Evolutionary conservation across 208 protist genomes (phyloP).

Genomic region (Leishmania martiniquensis): DNA sequence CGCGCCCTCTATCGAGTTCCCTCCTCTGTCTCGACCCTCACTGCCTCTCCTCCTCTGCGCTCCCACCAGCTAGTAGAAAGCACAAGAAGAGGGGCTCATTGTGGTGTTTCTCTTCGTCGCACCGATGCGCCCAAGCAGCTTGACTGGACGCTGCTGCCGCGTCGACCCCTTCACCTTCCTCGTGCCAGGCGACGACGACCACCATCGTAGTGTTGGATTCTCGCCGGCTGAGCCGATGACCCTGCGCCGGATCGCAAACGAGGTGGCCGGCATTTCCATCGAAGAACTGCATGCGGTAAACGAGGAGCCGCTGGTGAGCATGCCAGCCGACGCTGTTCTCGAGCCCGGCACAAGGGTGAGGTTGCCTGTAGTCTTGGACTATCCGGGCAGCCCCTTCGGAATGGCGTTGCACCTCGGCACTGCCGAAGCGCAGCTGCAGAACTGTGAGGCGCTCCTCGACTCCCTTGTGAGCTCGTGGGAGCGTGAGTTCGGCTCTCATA

Average conservation of each 20-base stretch:
- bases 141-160: constrained; percentile 8
- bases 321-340: constrained; percentile 32
- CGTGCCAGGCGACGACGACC: constrained; percentile 1
- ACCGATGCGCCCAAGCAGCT: constrained; percentile 3
- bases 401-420: constrained; percentile 45
- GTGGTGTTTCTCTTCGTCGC: neutral
- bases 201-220: neutral
- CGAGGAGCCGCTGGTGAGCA: constrained; percentile 30
- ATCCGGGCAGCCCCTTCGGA: constrained; percentile 35
- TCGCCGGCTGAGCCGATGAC: constrained; percentile 17
- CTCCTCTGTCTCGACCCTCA: neutral
- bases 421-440: constrained; percentile 48
- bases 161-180: constrained; percentile 32
- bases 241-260: constrained; percentile 36
- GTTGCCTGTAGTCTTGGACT: constrained; percentile 36
- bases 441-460: constrained; percentile 42
- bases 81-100: neutral
- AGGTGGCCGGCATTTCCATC: constrained; percentile 33
- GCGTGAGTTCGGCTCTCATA: constrained; percentile 13
- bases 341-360: constrained; percentile 50
- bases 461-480: constrained; percentile 28
- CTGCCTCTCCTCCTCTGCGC: neutral
- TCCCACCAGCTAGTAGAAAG: neutral
- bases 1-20: neutral
- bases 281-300: constrained; percentile 64